Percentiles rank a stretch among this genome's conserved stretches.
Conservation (phyloP, 129 eudicot genomes). For the Centella asiatica region DNA sequence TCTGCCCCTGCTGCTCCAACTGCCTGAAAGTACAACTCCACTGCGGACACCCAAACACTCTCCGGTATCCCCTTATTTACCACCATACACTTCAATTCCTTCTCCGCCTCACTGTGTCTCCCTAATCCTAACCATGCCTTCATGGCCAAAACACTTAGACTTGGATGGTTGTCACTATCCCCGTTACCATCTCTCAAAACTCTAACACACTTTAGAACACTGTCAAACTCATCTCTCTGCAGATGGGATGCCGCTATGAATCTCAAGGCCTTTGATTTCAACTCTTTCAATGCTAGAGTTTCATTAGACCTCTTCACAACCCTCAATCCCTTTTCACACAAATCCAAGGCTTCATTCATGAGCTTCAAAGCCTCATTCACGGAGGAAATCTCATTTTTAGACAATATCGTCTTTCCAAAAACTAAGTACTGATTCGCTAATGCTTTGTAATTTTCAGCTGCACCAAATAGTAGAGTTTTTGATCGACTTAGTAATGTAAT, state of each 20-base stretch:
- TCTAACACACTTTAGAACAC: slow-evolving; percentile 85
- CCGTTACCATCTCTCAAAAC: slow-evolving; percentile 71
- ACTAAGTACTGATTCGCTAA: slow-evolving; percentile 65
- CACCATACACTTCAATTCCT: slow-evolving; percentile 84
- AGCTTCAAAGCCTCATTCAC: slow-evolving; percentile 67
- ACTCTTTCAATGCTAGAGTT: slow-evolving; percentile 53
- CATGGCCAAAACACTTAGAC: slow-evolving; percentile 91
- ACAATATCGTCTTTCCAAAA: slow-evolving; percentile 53
- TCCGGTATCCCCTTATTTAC: slow-evolving; percentile 81
- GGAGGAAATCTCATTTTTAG: slow-evolving; percentile 30
- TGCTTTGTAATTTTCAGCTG: slow-evolving; percentile 37
- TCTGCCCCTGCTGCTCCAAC: slow-evolving; percentile 79
- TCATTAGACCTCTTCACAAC: slow-evolving; percentile 66
- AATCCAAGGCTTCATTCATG: slow-evolving; percentile 80
- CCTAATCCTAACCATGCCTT: slow-evolving; percentile 96
- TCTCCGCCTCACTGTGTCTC: slow-evolving; percentile 77
- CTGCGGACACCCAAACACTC: slow-evolving; percentile 89
- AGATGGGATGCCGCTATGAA: slow-evolving; percentile 83
- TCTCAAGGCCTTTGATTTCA: slow-evolving; percentile 65
- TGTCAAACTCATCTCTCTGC: slow-evolving; percentile 85
- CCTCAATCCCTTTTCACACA: slow-evolving; percentile 78
- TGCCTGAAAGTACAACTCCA: slow-evolving; percentile 81
- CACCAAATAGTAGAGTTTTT: slow-evolving; percentile 44
- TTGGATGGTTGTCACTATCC: slow-evolving; percentile 83
- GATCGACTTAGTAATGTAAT: slow-evolving; percentile 57